These are phyloP conservation scores for Holtermannia corniformis DNA, from an alignment of 768 basidiomycete species.

Conservation along the genomic window DNA sequence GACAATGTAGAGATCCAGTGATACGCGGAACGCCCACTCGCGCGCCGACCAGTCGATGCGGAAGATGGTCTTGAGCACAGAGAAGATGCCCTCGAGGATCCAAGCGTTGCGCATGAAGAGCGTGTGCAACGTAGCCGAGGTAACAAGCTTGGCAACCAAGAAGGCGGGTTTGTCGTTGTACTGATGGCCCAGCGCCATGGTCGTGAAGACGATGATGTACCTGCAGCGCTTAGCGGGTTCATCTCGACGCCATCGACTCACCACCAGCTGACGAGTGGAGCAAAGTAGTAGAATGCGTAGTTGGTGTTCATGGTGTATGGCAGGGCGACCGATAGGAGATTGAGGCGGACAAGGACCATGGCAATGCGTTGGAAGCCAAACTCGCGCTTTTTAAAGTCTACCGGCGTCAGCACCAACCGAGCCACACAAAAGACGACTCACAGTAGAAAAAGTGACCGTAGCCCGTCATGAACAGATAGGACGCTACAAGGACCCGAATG, in stretches of 20 bases:
- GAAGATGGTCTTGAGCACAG: constrained; percentile 55
- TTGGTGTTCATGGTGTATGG: constrained; percentile 87
- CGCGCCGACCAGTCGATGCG: constrained; percentile 70
- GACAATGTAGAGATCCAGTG: constrained; percentile 79
- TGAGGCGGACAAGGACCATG: constrained; percentile 69
- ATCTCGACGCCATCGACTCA: not conserved
- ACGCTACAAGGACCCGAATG: constrained; percentile 74
- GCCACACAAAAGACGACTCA: constrained; percentile 9
- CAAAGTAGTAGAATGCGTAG: constrained; percentile 84
- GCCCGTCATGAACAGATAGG: constrained; percentile 87
- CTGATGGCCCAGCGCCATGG: constrained; percentile 60
- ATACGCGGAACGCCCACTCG: constrained; percentile 84
- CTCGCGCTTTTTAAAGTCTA: constrained; percentile 72
- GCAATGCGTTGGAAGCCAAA: constrained; percentile 69
- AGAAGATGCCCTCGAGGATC: constrained; percentile 58
- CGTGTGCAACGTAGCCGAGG: constrained; percentile 57
- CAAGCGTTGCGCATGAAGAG: constrained; percentile 57
- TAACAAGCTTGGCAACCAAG: constrained; percentile 59
- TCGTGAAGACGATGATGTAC: constrained; percentile 76
- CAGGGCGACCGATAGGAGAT: constrained; percentile 68
- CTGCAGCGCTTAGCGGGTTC: constrained; percentile 22
- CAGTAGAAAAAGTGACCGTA: constrained; percentile 68
- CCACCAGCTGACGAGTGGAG: constrained; percentile 77
- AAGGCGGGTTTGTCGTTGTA: constrained; percentile 63
- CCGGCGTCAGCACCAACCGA: not conserved